A percentile compares a stretch with the other conserved stretches of the same genome.
Evolutionary conservation across 2,329 filamentous ascomycete genomes (phyloP).

Genomic region (Coniochaeta hoffmannii): DNA sequence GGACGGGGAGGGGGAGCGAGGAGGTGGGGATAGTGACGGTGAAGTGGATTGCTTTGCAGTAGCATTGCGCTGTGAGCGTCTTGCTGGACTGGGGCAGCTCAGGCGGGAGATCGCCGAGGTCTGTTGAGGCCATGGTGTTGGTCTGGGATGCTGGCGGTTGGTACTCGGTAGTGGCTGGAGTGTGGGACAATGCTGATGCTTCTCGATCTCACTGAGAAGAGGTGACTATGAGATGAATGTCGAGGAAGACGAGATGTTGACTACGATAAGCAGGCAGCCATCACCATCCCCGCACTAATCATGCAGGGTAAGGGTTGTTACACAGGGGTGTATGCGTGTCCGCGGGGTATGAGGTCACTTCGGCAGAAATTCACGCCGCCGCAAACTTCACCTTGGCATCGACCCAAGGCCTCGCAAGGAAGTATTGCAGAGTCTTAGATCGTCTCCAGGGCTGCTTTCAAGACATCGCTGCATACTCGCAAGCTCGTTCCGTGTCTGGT

Average conservation of each 20-base stretch:
- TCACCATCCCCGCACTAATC: background rate
- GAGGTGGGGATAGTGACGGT: constrained; percentile 29
- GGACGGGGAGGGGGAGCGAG: constrained; percentile 30
- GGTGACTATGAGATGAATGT: background rate
- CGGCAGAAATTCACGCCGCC: background rate
- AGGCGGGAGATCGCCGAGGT: constrained; percentile 8
- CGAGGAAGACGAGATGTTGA: background rate
- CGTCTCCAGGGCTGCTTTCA: too few relatives aligned
- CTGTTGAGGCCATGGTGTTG: background rate
- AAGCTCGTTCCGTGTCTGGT: background rate
- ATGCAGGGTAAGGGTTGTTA: background rate
- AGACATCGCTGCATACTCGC: background rate
- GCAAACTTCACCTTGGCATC: background rate
- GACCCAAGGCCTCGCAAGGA: background rate
- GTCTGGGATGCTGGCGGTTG: background rate
- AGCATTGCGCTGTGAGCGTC: constrained; percentile 35
- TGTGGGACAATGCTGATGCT: too few relatives aligned
- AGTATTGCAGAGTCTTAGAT: too few relatives aligned
- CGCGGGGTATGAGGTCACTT: background rate
- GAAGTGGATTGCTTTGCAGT: constrained; percentile 35
- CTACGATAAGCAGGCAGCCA: background rate
- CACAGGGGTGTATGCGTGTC: background rate
- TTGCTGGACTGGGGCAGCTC: constrained; percentile 15
- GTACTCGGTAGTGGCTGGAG: too few relatives aligned
- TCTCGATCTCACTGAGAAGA: too few relatives aligned